Evolutionary conservation across 768 basidiomycete species (phyloP), one percentile per base, ranked within the genome.

Genomic region (Psilocybe sp.): DNA sequence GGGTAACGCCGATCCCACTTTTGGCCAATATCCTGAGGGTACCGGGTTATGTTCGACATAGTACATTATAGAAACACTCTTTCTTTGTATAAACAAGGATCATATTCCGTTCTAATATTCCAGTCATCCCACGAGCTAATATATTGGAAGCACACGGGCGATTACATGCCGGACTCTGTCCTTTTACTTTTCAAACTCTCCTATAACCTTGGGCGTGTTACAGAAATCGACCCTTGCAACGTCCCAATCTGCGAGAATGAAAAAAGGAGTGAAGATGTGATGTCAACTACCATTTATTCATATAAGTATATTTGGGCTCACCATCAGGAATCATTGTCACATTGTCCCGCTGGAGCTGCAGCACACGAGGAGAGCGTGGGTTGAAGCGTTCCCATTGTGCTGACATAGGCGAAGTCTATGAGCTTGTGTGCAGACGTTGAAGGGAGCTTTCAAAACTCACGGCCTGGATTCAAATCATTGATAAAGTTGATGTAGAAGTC

Each of bases 401-500:
- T 23, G 11, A 44, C 18, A 18, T 20, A 19, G 40, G 19, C 37
- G 15, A 46, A 32, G 40, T 43, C 39, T 4, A 31, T 13, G 11
- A 14, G 47, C 14, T 34, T 39, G 19, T 15, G 23, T 48, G 10
- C 13, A 64, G 51, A 19, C 13, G 65, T 72, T 20, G 28, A 41
- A 39, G n/a, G 23, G 23, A 28, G 7, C 23, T n/a, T n/a, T n/a
- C n/a, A n/a, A 28, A 50, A 68, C 75, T 34, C 51, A 82, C 82
- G 40, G 34, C 82, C 81, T 3, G 81, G 83, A 50, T 75, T 69
- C 44, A 83, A 67, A 53, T 83, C 78, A 55, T 74, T 67, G 18
- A 82, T 67, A 54, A 84, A 84, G 44, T 73, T 76, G 65, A 84
- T 70, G 55, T 78, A 84, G 46, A 79, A 80, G 53, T 77, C 77